phyloP scores from a whole-genome alignment of 2,329 filamentous ascomycete species.

The Penicillium hesseltinei region DNA sequence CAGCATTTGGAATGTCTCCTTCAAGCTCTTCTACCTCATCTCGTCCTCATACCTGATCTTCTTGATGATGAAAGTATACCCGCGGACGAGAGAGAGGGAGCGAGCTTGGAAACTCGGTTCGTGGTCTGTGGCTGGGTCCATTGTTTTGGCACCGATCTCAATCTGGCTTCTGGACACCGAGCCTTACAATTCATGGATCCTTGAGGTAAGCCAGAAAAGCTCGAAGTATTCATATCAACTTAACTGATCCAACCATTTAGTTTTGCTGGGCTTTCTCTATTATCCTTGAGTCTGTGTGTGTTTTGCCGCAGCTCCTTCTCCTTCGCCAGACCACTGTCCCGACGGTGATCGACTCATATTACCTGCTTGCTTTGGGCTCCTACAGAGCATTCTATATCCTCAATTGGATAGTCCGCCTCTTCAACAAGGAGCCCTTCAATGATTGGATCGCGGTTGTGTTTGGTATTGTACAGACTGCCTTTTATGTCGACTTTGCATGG shows the following conservation, averaged over 20 bases:
- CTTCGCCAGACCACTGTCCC: conserved; percentile 93
- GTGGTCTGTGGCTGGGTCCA: conserved; percentile 63
- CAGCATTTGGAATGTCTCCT: conserved; percentile 50
- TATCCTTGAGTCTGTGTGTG: conserved; percentile 85
- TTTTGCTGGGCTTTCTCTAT: conserved; percentile 84
- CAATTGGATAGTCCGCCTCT: conserved; percentile 79
- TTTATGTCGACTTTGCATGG: conserved; percentile 95
- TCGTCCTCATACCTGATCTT: conserved; percentile 83
- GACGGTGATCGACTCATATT: conserved; percentile 95
- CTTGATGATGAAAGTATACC: conserved; percentile 82
- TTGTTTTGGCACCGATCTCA: conserved; percentile 68
- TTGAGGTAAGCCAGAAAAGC: conserved; percentile 37
- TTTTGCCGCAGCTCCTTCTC: conserved; percentile 86
- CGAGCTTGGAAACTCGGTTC: conserved; percentile 89
- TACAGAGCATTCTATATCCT: conserved; percentile 88
- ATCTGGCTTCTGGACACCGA: conserved; percentile 65
- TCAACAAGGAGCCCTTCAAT: conserved; percentile 58
- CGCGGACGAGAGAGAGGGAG: conserved; percentile 84
- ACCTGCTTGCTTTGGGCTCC: conserved; percentile 79
- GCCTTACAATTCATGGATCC: conserved; percentile 42
- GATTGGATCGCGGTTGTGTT: conserved; percentile 78
- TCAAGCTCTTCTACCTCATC: conserved; percentile 86
- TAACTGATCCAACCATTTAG: conserved; percentile 45
- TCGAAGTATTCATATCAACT: neutral
- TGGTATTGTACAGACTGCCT: conserved; percentile 80